Base-by-base conservation (phyloP, 2,329 filamentous ascomycete genomes). In the Venturia pyrina region DNA sequence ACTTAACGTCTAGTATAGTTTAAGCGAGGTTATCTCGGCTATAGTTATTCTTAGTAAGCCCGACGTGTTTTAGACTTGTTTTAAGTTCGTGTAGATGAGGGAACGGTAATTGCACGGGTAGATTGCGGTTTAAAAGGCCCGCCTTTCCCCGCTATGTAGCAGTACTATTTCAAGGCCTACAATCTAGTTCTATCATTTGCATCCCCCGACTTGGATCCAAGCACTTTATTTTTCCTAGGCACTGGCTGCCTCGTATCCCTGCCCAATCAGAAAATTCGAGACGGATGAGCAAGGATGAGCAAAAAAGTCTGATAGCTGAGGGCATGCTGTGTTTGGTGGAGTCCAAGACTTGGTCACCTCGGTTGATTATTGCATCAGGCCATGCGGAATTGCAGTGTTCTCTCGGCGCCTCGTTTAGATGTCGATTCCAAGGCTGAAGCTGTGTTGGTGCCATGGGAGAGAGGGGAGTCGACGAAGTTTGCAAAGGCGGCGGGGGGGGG, bases 211-310 rank as follows among this genome's bases (percentile, higher is more conserved):
- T 5, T 34, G 4, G 53, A 59, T 37, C 32, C 3, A 34, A 59
- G 19, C 32, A 59, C 53, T 34, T n/a, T 11, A 48, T 21, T 50
- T 17, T 34, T 37, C 28, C 28, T 28, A 28, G 28, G 28, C 28
- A 28, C 28, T 2, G 28, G 4, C 17, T 10, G 32, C 32, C 28
- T 37, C 28, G 53, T 37, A 59, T 59, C 7, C 28, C 32, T 37
- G 32, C 17, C 53, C 53, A 59, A 59, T 59, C 17, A 59, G 53
- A 59, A 59, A 59, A 59, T 37, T 59, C 53, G 53, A 59, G 24
- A 28, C 28, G 5, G 21, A 37, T 37, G 48, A 28, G 48, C 48
- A 53, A 7, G 21, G 48, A 53, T 32, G 48, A 28, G 48, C 1
- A 11, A 17, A 37, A 59, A 59, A 59, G 53, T 59, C 32, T 34